phyloP scores from a whole-genome alignment of 2,329 filamentous ascomycete genomes.

The Pseudomassariella vexata region DNA sequence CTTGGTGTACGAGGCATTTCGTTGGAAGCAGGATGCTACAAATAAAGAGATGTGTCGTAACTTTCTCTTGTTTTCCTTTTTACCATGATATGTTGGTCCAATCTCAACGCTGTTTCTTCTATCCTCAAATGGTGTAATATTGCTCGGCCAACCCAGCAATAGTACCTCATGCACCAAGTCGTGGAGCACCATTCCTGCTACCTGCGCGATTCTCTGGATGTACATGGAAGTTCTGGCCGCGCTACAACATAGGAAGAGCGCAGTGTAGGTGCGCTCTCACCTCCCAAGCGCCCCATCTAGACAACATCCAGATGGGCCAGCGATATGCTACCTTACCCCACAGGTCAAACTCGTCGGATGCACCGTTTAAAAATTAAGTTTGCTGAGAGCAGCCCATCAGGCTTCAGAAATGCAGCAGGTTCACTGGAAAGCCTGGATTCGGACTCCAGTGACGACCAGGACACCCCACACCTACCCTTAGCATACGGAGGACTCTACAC shows the following conservation, averaged over 20 bases:
- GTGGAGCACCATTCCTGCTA: slow-evolving; percentile 6
- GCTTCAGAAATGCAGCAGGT: slow-evolving; percentile 2
- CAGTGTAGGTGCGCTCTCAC: neutral
- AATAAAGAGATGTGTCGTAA: neutral
- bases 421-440: slow-evolving; percentile 3
- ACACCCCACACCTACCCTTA: neutral
- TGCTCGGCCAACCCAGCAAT: neutral
- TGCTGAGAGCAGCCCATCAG: slow-evolving; percentile 1
- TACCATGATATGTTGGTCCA: too few species aligned
- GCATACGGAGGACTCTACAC: neutral
- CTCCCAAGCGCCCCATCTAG: slow-evolving; percentile 2
- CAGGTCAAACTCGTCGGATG: neutral
- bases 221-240: neutral
- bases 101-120: too few species aligned
- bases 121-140: too few species aligned
- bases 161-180: slow-evolving; percentile 2
- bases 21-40: neutral
- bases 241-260: neutral
- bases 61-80: too few species aligned
- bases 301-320: slow-evolving; percentile 2
- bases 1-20: neutral
- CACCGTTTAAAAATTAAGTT: slow-evolving; percentile 3
- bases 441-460: slow-evolving; percentile 4
- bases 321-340: neutral
- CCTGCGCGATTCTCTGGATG: slow-evolving; percentile 1